Conservation (phyloP, 768 basidiomycete species). For the Lactarius indigo region DNA sequence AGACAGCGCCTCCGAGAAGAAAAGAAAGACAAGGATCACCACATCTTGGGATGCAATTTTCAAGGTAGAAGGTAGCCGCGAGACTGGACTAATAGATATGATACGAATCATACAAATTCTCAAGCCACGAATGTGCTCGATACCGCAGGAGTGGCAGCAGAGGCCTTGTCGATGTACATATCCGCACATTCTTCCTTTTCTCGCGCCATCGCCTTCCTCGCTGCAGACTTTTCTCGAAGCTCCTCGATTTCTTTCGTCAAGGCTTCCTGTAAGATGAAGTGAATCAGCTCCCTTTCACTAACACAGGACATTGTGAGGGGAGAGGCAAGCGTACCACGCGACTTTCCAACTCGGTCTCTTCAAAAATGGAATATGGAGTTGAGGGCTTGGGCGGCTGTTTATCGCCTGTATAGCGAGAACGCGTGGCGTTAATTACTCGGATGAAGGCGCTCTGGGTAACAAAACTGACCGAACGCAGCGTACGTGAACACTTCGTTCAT, state of each 20-base stretch:
- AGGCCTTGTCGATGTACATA: slow-evolving; percentile 15
- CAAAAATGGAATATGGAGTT: slow-evolving; percentile 58
- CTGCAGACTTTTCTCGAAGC: slow-evolving; percentile 48
- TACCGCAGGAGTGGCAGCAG: neutral
- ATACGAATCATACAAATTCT: neutral
- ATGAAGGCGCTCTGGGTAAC: neutral
- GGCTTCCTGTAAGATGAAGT: slow-evolving; percentile 41
- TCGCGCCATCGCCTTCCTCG: slow-evolving; percentile 31
- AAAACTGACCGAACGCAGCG: slow-evolving; percentile 56
- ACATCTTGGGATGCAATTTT: too few species aligned
- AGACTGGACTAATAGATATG: too few species aligned
- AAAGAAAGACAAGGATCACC: too few species aligned
- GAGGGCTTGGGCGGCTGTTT: slow-evolving; percentile 39
- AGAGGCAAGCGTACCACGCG: slow-evolving; percentile 36
- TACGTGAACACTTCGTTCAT: slow-evolving; percentile 81
- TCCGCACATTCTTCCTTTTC: slow-evolving; percentile 14
- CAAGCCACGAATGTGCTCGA: slow-evolving; percentile 9
- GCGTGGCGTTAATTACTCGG: neutral
- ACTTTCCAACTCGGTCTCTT: slow-evolving; percentile 53
- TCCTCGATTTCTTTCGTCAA: slow-evolving; percentile 56
- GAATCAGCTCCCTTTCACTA: neutral
- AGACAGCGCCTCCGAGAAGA: too few species aligned
- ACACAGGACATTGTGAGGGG: neutral
- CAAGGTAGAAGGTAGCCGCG: too few species aligned
- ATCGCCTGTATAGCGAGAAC: slow-evolving; percentile 36